These are phyloP conservation scores for Sclerospora graminicola DNA, from an alignment of 352 stramenopile genomes.

Conservation along the genomic window DNA sequence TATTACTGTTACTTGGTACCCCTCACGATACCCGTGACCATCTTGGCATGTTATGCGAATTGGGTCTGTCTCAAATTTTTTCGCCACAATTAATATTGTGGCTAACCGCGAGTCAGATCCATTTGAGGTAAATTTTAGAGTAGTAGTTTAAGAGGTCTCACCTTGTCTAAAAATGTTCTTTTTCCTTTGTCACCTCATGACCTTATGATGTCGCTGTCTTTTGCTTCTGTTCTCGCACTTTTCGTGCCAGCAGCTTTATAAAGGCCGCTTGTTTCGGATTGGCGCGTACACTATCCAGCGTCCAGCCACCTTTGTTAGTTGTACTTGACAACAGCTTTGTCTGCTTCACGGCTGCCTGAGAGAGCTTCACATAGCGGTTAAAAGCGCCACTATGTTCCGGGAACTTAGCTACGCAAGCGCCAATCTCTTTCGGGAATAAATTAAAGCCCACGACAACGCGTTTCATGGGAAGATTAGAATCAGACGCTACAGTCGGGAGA, in stretches of 20 bases:
- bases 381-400: conserved; percentile 59
- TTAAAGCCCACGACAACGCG: conserved; percentile 74
- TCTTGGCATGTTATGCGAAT: conserved; percentile 70
- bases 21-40: conserved; percentile 65
- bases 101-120: too few species aligned
- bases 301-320: conserved; percentile 26
- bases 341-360: conserved; percentile 43
- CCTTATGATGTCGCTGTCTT: neutral
- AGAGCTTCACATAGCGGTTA: conserved; percentile 67
- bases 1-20: conserved; percentile 77
- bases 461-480: conserved; percentile 18
- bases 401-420: conserved; percentile 44
- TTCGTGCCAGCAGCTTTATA: conserved; percentile 42
- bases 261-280: conserved; percentile 65
- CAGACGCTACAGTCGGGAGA: conserved; percentile 15
- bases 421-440: conserved; percentile 56
- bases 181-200: conserved; percentile 2
- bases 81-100: conserved; percentile 61
- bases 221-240: conserved; percentile 39
- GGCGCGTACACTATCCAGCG: conserved; percentile 34
- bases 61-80: conserved; percentile 86
- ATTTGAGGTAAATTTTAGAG: too few species aligned
- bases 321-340: conserved; percentile 18
- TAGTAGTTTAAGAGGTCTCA: too few species aligned
- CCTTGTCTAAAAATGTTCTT: neutral